Conservation (phyloP, 257 asterid genomes). For the Lithospermum erythrorhizon region DNA sequence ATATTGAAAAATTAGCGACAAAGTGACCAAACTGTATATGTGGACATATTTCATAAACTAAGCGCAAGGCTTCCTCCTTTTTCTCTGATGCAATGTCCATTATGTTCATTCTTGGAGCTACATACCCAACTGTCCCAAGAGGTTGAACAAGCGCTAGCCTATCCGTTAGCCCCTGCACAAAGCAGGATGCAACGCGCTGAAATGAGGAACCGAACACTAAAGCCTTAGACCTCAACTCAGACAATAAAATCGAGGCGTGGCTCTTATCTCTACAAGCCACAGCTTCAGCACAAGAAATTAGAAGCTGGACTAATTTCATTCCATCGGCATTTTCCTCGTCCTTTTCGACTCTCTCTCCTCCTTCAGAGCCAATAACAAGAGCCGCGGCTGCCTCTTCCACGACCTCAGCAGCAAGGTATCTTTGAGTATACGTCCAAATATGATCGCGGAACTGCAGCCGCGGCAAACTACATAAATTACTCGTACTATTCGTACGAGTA, state of each 20-base stretch:
- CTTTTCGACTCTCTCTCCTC: constrained; percentile 9
- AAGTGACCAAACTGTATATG: constrained; percentile 62
- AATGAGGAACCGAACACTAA: constrained; percentile 67
- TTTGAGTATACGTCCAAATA: constrained; percentile 44
- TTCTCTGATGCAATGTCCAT: constrained; percentile 36
- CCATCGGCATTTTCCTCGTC: constrained; percentile 30
- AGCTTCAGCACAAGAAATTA: constrained; percentile 74
- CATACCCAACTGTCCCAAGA: constrained; percentile 46
- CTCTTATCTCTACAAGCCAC: constrained; percentile 68
- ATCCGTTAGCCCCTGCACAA: constrained; percentile 61
- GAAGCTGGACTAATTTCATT: constrained; percentile 50
- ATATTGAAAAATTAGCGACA: constrained; percentile 47
- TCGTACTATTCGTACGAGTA: constrained; percentile 25
- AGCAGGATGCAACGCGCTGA: constrained; percentile 79
- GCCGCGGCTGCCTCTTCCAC: constrained; percentile 32
- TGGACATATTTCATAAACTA: constrained; percentile 54
- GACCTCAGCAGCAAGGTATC: constrained; percentile 56
- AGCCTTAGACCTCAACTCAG: constrained; percentile 51
- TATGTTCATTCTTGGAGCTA: constrained; percentile 28
- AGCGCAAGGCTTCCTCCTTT: constrained; percentile 45
- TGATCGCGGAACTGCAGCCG: constrained; percentile 60
- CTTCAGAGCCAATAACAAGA: constrained; percentile 7
- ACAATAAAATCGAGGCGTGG: constrained; percentile 45
- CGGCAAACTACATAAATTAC: constrained; percentile 30
- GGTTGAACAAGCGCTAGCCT: constrained; percentile 60